Evolutionary conservation across 768 basidiomycete genomes (phyloP), one percentile per base, ranked within the genome.

Genomic region (Cytidiella melzeri): DNA sequence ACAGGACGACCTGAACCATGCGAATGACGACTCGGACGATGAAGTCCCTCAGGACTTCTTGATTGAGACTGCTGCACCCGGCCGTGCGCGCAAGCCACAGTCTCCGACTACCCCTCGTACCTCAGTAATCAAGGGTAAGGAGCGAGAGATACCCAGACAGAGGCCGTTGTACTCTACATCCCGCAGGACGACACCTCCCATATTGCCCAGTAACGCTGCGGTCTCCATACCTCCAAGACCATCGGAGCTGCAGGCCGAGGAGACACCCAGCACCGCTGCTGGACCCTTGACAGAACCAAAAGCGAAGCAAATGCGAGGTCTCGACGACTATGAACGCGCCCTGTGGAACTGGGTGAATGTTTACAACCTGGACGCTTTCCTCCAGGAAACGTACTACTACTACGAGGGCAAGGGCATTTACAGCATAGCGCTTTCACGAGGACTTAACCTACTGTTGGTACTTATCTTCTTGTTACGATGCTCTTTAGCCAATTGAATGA

Each of bases 291-390:
- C 55, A 15, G 58, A 58, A 48, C 59, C 50, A 10, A 59, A 43
- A 38, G 59, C 67, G 18, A 80, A 71, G 52, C 73, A 69, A 38
- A 78, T 83, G 75, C 76, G 80, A 44, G 86, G 89, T 7, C 64
- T 92, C 40, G 87, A 92, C 60, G 81, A 82, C 11, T 84, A 89
- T 60, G 93, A 99, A 65, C 84, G 83, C 51, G 96, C 96, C 1
- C 67, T 98, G 42, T 99, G 96, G 96, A 87, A 89, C 50, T 99
- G 96, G 96, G 92, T 97, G 51, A 99, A 99, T 63, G 92, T 98
- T 11, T 92, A 92, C 63, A 97, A 99, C 63, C 76, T 99, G 34
- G 96, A 99, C 61, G 84, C 83, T 6, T 99, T 94, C 66, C 69
- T 99, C 24, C 91, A 95, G 67, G 92, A 97, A 55, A 91, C 91